A percentile compares a stretch with the other conserved stretches of the same genome.
Conservation (phyloP, 257 asterid genomes). For the Gardenia jasminoides region DNA sequence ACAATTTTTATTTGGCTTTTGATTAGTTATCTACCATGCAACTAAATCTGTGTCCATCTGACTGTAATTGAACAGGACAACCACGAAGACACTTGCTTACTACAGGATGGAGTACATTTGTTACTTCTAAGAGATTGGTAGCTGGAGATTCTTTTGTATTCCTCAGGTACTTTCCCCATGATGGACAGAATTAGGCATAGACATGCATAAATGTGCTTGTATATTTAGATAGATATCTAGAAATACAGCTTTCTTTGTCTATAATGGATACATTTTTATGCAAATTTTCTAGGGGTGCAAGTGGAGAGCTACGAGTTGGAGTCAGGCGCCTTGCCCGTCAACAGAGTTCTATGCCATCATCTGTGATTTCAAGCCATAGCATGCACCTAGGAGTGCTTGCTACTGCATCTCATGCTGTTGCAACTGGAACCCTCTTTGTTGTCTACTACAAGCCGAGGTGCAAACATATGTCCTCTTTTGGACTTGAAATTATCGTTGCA, state of each 20-base stretch:
- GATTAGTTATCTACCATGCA: neutral
- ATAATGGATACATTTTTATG: neutral
- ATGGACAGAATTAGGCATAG: neutral
- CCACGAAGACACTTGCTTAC: constrained; percentile 68
- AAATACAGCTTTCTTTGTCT: neutral
- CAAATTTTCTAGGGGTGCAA: constrained; percentile 35
- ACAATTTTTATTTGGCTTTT: neutral
- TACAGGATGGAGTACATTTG: constrained; percentile 64
- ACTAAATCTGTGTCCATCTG: neutral
- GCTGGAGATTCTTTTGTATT: constrained; percentile 61
- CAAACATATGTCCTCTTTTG: neutral
- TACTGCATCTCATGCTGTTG: constrained; percentile 53
- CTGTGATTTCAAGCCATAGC: constrained; percentile 62
- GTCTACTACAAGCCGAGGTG: constrained; percentile 57
- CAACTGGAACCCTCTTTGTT: constrained; percentile 41
- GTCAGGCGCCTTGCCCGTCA: constrained; percentile 43
- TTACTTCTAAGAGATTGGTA: constrained; percentile 49
- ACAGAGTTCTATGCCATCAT: constrained; percentile 46
- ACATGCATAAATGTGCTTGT: neutral
- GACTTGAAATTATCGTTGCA: neutral
- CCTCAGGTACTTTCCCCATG: constrained; percentile 36
- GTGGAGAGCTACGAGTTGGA: constrained; percentile 52
- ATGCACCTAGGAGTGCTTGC: constrained; percentile 65
- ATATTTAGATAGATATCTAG: neutral
- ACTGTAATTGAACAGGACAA: constrained; percentile 39